Conservation (phyloP, 2,329 filamentous ascomycete genomes). For the Trichoderma breve region DNA sequence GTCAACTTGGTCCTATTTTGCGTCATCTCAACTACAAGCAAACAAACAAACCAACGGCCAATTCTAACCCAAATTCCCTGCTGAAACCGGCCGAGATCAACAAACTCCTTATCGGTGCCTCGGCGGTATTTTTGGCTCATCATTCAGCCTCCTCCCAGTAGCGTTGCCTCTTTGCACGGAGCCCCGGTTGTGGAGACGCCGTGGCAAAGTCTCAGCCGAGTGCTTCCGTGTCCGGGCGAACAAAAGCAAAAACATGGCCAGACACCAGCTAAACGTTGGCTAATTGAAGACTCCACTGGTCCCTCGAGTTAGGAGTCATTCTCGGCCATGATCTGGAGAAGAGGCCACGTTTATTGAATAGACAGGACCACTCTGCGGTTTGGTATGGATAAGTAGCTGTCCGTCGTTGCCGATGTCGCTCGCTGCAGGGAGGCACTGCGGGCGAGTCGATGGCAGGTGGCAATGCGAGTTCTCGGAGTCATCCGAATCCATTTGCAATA, state of each 20-base stretch:
- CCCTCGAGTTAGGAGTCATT: background rate
- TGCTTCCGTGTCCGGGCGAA: slow-evolving; percentile 4
- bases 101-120: background rate
- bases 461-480: background rate
- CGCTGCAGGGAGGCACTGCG: background rate
- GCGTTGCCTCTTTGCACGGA: background rate
- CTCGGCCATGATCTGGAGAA: background rate
- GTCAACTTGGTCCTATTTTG: background rate
- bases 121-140: background rate
- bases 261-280: background rate
- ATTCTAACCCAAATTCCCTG: background rate
- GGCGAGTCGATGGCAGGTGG: background rate
- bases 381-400: background rate
- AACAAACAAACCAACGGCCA: background rate
- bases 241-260: background rate
- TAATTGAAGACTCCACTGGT: background rate
- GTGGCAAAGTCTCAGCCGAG: slow-evolving; percentile 8
- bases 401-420: background rate
- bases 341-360: background rate
- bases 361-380: background rate
- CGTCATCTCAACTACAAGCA: background rate
- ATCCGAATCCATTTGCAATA: background rate
- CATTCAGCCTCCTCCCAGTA: background rate
- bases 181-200: slow-evolving; percentile 4
- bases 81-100: background rate